phyloP scores from a whole-genome alignment of 2,329 filamentous ascomycete genomes.

The Colletotrichum camelliae region DNA sequence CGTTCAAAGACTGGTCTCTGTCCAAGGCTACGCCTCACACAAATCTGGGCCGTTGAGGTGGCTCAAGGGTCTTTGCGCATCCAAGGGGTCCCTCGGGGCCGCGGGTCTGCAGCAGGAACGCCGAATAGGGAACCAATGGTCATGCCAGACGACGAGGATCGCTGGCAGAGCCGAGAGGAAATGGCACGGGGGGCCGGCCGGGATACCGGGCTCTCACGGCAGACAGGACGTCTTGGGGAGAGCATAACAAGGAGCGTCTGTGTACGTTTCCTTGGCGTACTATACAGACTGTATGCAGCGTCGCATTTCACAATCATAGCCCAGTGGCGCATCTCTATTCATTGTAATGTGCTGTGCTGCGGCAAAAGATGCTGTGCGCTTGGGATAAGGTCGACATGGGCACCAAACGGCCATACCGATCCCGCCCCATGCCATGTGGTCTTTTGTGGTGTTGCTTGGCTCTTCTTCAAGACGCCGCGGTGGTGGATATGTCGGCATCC shows the following conservation, averaged over 20 bases:
- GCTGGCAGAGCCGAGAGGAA: not conserved
- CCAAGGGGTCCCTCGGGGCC: not conserved
- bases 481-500: slow-evolving; percentile 16
- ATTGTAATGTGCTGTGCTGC: not conserved
- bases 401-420: not conserved
- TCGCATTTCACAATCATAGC: not conserved
- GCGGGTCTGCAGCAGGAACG: not conserved
- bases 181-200: not conserved
- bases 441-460: not conserved
- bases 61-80: not conserved
- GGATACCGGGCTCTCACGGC: slow-evolving; percentile 12
- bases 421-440: not conserved
- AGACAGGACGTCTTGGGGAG: not conserved
- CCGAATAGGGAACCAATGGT: not conserved
- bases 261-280: not conserved
- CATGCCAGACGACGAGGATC: not conserved
- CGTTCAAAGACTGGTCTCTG: not conserved
- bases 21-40: not conserved
- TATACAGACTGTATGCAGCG: not conserved
- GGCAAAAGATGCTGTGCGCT: not conserved
- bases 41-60: not conserved
- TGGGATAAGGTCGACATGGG: not conserved
- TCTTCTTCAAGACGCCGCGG: not conserved
- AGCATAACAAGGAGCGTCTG: not conserved
- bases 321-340: not conserved